Evolutionary conservation across 352 stramenopile genomes (phyloP).

Genomic region (Phytophthora cajani): DNA sequence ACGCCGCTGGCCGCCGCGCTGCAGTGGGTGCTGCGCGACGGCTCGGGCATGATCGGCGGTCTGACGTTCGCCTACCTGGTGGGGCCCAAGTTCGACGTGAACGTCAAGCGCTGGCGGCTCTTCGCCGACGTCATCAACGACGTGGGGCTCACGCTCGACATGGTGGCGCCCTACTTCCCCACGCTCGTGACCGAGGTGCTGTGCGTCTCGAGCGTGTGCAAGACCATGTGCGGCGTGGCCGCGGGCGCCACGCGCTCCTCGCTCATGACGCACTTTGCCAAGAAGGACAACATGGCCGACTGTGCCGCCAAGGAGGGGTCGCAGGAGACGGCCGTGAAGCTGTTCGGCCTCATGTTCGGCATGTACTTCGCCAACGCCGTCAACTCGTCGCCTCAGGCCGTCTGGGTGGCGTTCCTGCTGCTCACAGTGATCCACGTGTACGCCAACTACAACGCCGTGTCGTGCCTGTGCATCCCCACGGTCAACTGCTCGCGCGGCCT

Average conservation of each 20-base stretch:
- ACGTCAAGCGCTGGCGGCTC: conserved; percentile 97
- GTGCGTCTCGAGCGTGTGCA: conserved; percentile 91
- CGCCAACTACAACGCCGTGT: conserved; percentile 94
- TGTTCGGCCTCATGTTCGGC: conserved; percentile 92
- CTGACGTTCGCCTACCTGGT: conserved; percentile 95
- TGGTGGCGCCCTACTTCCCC: conserved; percentile 80
- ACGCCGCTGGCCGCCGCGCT: conserved; percentile 77
- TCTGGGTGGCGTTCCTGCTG: conserved; percentile 93
- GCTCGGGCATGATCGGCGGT: conserved; percentile 89
- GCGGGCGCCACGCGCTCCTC: conserved; percentile 93
- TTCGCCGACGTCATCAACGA: conserved; percentile 98
- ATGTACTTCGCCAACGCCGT: conserved; percentile 86
- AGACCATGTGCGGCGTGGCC: conserved; percentile 96
- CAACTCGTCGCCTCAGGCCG: conserved; percentile 60
- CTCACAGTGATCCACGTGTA: conserved; percentile 94
- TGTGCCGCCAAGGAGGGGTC: conserved; percentile 96
- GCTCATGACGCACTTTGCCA: conserved; percentile 92
- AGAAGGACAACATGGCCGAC: conserved; percentile 90
- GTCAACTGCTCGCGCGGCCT: conserved; percentile 81
- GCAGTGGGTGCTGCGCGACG: conserved; percentile 81
- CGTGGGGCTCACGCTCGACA: conserved; percentile 92
- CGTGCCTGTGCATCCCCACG: conserved; percentile 86
- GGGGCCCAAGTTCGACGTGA: conserved; percentile 91
- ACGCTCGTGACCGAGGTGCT: conserved; percentile 70
- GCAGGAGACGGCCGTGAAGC: conserved; percentile 95